Conservation (phyloP, 148 eudicot species). For the Diospyros lotus region DNA sequence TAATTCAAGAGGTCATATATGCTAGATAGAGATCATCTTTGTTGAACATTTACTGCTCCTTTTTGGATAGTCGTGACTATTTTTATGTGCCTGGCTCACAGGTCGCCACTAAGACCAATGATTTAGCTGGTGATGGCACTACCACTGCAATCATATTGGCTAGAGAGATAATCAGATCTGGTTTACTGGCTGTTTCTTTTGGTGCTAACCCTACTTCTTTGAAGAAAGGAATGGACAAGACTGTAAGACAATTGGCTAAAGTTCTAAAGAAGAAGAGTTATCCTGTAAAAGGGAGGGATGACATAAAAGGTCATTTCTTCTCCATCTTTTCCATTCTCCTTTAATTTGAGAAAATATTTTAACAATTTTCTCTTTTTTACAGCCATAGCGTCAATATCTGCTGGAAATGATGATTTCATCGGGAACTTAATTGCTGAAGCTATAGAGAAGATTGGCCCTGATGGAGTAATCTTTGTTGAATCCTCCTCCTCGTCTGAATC, state of each 20-base stretch:
- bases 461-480: conserved; percentile 77
- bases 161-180: conserved; percentile 76
- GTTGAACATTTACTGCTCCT: background rate
- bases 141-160: conserved; percentile 91
- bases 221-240: conserved; percentile 85
- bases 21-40: conserved; percentile 9
- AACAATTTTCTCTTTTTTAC: conserved; percentile 17
- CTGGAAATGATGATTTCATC: conserved; percentile 91
- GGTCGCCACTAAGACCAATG: conserved; percentile 94
- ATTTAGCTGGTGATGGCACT: conserved; percentile 93
- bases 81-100: conserved; percentile 26
- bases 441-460: conserved; percentile 70
- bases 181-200: conserved; percentile 59
- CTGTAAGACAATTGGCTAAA: conserved; percentile 57
- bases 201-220: conserved; percentile 80
- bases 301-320: conserved; percentile 54
- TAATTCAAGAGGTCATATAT: conserved; percentile 70
- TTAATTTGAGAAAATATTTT: background rate
- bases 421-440: conserved; percentile 85
- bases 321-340: background rate
- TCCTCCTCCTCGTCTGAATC: conserved; percentile 75
- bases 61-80: background rate
- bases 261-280: conserved; percentile 57
- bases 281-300: conserved; percentile 60
- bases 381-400: conserved; percentile 84